These are phyloP conservation scores for Pseudogymnoascus destructans DNA, from an alignment of 2,329 filamentous ascomycete species.

Conservation along the genomic window DNA sequence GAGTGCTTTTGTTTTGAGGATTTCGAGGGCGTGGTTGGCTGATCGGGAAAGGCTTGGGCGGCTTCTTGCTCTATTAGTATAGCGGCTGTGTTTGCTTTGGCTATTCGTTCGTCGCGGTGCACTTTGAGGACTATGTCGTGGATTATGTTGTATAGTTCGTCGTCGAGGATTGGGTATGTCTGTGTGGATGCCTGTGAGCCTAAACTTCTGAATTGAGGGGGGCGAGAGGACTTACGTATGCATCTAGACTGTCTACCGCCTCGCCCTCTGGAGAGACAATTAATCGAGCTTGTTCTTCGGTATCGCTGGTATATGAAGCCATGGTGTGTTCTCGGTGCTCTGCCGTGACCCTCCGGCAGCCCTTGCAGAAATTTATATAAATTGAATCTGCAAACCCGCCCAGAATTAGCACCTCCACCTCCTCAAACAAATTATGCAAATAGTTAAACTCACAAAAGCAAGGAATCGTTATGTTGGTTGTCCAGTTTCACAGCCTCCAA, in stretches of 20 bases:
- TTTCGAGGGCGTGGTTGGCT: conserved; percentile 9
- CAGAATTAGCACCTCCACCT: background rate
- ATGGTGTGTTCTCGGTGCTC: background rate
- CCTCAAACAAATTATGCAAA: background rate
- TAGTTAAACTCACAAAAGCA: background rate
- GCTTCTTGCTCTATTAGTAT: conserved; percentile 46
- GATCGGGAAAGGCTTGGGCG: conserved; percentile 17
- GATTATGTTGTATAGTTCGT: conserved; percentile 63
- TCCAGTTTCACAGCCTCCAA: background rate
- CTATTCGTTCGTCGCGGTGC: conserved; percentile 67
- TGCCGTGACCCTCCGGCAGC: background rate
- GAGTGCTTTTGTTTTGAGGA: background rate
- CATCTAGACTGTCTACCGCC: conserved; percentile 36
- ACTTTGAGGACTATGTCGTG: conserved; percentile 61
- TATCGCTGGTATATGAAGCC: background rate
- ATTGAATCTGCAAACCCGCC: background rate
- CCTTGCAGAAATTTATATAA: background rate
- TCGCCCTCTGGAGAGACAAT: conserved; percentile 36
- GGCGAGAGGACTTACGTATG: conserved; percentile 37
- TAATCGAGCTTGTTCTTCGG: conserved; percentile 31
- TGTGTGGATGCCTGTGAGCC: conserved; percentile 22
- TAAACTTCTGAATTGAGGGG: background rate
- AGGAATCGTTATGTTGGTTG: background rate
- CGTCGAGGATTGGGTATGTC: conserved; percentile 57
- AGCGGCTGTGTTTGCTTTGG: conserved; percentile 51